Evolutionary conservation across 2,329 filamentous ascomycete species (phyloP), one percentile per base, ranked within the genome.

Genomic region (Clonostachys byssicola): DNA sequence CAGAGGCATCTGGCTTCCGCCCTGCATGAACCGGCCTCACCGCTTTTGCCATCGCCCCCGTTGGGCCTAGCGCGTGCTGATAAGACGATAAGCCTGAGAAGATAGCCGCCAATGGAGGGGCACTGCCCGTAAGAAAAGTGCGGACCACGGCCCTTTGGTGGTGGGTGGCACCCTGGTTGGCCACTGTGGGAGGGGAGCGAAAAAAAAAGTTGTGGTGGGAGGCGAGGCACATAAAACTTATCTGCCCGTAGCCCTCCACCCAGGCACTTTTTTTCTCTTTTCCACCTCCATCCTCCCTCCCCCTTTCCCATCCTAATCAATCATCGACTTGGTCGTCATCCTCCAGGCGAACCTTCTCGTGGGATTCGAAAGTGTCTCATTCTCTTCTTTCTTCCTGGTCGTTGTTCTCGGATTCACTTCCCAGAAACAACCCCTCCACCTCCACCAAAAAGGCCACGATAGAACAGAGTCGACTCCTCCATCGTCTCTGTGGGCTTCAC

Each of bases 401-500:
- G 64, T 65, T 61, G 23, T 57, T 52, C 59, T 56, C 63, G 64
- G 58, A 48, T 59, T 54, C 56, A 57, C 56, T 60, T 63, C 61
- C 52, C 49, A 52, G 56, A 60, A 61, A 63, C 62, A 62, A 55
- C 57, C 57, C 54, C 57, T 57, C 57, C 54, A 52, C 59, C 57
- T 56, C 54, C 52, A 47, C 53, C 55, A 48, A 59, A 52, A 63
- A 60, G 56, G 62, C 61, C 63, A 60, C 59, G 53, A 65, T 66
- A 68, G 61, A 66, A 59, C 66, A 73, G 67, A 68, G 57, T 61
- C 69, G 69, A 72, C 60, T 55, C 65, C 67, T 71, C 67, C 68
- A 67, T 71, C 67, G 68, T 62, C 57, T 65, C 60, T 63, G 60
- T 56, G 18, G 54, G 54, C 53, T 54, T 60, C 52, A 49, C 47